Evolutionary conservation across 2,329 filamentous ascomycete species (phyloP), one percentile per base, ranked within the genome.

Genomic region (Ceratocystiopsis brevicomis): DNA sequence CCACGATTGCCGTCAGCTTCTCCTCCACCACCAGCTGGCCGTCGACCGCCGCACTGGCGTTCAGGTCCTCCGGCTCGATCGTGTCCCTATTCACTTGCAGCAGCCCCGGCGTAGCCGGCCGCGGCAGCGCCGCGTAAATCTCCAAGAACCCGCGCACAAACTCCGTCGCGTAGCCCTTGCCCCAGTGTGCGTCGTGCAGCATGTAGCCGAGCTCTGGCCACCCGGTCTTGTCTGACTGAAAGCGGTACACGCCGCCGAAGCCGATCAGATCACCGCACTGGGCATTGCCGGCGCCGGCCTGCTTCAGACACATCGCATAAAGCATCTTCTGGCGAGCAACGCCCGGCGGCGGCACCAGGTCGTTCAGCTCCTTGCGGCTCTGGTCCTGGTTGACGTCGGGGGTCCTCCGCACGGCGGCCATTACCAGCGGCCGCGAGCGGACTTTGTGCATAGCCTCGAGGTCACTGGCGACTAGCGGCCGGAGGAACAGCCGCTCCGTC

Each of bases 181-280:
- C 68, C 73, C 73, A 78, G 43, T 57, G 52, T 49, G 69, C 65
- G 44, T 58, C 62, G 40, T 62, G 57, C 42, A 78, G 55, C 59
- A 74, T 64, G 54, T 78, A 78, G 18, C 73, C 73, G 21, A 76
- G 44, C 51, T 68, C 70, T 1, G 73, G 71, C 71, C 70, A 75
- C 40, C 68, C 69, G 16, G 25, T 30, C 5, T 63, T 53, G 42
- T 56, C 50, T 46, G 59, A 57, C 30, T 48, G 40, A 35, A 52
- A 40, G 45, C 48, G 50, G 48, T 65, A 60, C 45, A 59, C 60
- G 25, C 71, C 66, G 33, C 69, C 65, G 15, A 63, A 52, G 36
- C 73, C 67, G 43, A 76, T 58, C 30, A 76, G 40, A 32, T 15
- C 12, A 18, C 39, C 40, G 37, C 45, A 44, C n/a, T 61, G 64